Base-by-base conservation (phyloP, 306 rosid genomes). In the Cicer judaicum region DNA sequence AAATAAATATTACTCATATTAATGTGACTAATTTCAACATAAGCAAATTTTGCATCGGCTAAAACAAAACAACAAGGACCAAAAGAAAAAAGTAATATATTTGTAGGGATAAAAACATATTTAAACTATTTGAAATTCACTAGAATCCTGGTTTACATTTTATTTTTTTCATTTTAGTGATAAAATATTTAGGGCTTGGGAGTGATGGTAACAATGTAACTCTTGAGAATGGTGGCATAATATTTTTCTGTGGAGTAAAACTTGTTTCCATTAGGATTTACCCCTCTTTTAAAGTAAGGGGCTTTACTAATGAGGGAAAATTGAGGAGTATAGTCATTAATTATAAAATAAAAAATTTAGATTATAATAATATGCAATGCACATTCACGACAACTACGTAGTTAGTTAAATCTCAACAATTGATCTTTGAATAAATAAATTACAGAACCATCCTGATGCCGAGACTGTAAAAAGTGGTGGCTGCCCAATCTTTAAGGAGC, bases 381-480 rank as follows among this genome's bases (percentile, higher is more conserved):
- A 36, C 66, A 61, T 36, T 61, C 10, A 19, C 10, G 39, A 16
- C 36, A 56, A 8, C 49, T 44, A 44, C 10, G n/a, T 8, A 44
- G 61, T 54, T 54, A 9, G 3, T 54, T 18, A 18, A 54, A 18
- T 54, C 13, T 54, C 15, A 48, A 48, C 16, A 7, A 15, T 13
- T 18, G 60, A 8, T 16, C 34, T 54, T 54, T 12, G 5, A 8
- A 54, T 54, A 18, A 54, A 18, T 54, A 54, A 53, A 82, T 66
- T 39, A 43, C 92, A 91, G 94, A 86, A 77, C 49, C 91, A 88
- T 75, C 90, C 93, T 2, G 93, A 92, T 75, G 93, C 93, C 0
- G 97, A 92, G 77, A 14, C 84, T 24, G 12, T 92, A 74, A 92
- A 85, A 81, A 49, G 50, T 7, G 18, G 86, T 49, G 90, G 91